These are phyloP conservation scores for Elsinoe necatrix DNA, from an alignment of 2,329 filamentous ascomycete genomes.

Conservation along the genomic window DNA sequence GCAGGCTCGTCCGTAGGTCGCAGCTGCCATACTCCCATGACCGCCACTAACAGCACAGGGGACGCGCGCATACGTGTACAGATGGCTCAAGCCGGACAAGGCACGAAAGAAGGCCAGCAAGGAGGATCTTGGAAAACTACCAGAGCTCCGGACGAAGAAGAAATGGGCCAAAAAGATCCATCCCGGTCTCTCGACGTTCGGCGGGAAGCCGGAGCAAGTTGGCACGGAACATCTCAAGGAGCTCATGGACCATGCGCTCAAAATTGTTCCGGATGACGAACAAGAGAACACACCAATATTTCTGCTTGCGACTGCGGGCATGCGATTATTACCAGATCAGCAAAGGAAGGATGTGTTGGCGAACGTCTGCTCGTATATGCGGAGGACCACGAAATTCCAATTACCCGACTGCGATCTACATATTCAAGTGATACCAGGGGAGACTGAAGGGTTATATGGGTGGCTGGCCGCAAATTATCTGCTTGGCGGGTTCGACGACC, in stretches of 20 bases:
- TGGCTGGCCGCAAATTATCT: slow-evolving; percentile 98
- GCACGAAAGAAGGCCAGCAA: slow-evolving; percentile 54
- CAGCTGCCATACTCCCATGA: slow-evolving; percentile 14
- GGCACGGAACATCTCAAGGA: slow-evolving; percentile 73
- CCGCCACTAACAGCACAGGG: slow-evolving; percentile 43
- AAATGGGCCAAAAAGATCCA: slow-evolving; percentile 90
- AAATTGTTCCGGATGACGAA: slow-evolving; percentile 66
- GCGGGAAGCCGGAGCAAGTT: slow-evolving; percentile 63
- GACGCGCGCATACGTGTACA: slow-evolving; percentile 88
- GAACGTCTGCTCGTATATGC: slow-evolving; percentile 76
- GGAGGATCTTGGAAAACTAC: slow-evolving; percentile 59
- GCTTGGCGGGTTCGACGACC: slow-evolving; percentile 77
- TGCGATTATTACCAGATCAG: slow-evolving; percentile 69
- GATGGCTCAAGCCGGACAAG: slow-evolving; percentile 71
- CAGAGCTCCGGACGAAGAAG: slow-evolving; percentile 73
- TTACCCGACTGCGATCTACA: slow-evolving; percentile 85
- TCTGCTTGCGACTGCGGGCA: slow-evolving; percentile 89
- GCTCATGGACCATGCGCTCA: slow-evolving; percentile 72
- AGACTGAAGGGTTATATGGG: slow-evolving; percentile 91
- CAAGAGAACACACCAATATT: slow-evolving; percentile 84
- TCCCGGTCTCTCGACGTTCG: slow-evolving; percentile 82
- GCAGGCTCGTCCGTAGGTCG: slow-evolving; percentile 73
- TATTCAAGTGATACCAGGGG: slow-evolving; percentile 88
- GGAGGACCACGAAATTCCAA: slow-evolving; percentile 66
- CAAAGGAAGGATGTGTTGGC: slow-evolving; percentile 66